Evolutionary conservation across 2,329 filamentous ascomycete genomes (phyloP).

Genomic region (Ploettnerulaceae sp.): DNA sequence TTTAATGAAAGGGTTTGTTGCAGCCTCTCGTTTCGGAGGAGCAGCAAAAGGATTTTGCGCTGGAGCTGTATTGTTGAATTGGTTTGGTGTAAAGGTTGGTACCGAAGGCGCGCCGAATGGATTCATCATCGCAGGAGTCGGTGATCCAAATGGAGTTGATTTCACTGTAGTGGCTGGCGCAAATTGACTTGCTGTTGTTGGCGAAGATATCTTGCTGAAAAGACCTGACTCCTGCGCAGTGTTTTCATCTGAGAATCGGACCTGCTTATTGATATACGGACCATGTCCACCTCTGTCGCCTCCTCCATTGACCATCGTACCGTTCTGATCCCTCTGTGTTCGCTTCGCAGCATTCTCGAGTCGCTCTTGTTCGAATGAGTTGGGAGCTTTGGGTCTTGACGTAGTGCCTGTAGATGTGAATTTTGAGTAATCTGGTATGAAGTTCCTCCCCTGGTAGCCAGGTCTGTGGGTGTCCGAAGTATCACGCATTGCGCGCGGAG

Average conservation of each 20-base stretch:
- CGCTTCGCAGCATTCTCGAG: slow-evolving; percentile 34
- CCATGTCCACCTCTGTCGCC: slow-evolving; percentile 22
- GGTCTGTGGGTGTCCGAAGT: slow-evolving; percentile 16
- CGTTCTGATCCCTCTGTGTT: slow-evolving; percentile 24
- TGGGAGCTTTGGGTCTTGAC: slow-evolving; percentile 13
- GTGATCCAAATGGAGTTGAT: slow-evolving; percentile 14
- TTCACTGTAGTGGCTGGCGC: slow-evolving; percentile 3
- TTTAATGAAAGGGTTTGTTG: slow-evolving; percentile 3
- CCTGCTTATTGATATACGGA: slow-evolving; percentile 24
- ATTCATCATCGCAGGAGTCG: neutral
- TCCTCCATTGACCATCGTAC: slow-evolving; percentile 19
- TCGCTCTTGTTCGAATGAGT: slow-evolving; percentile 31
- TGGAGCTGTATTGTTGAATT: neutral
- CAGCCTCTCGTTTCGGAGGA: slow-evolving; percentile 13
- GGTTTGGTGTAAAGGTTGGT: neutral
- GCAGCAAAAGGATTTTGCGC: slow-evolving; percentile 16
- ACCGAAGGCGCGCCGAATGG: neutral
- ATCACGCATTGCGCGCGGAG: slow-evolving; percentile 14
- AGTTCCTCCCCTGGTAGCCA: slow-evolving; percentile 12
- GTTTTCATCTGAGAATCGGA: slow-evolving; percentile 25
- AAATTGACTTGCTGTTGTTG: slow-evolving; percentile 20
- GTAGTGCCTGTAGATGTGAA: slow-evolving; percentile 16
- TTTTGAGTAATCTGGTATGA: slow-evolving; percentile 20
- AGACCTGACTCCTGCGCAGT: slow-evolving; percentile 10
- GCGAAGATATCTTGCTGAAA: slow-evolving; percentile 9